Base-by-base conservation (phyloP, 192 early-diverging fungal genomes). In the Gonapodya sp. region DNA sequence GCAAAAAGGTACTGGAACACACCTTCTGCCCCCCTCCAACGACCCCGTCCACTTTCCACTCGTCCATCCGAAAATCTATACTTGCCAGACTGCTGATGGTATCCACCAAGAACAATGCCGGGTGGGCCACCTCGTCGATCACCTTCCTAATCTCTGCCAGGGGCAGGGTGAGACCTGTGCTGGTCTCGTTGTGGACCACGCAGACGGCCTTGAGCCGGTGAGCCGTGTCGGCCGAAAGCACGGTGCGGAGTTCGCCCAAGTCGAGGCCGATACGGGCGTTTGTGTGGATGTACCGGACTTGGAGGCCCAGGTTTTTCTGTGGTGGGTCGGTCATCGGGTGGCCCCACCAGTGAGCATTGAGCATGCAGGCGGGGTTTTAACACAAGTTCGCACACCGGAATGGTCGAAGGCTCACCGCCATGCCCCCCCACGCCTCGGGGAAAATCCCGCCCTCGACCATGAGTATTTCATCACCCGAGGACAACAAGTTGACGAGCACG, bases 171-270 rank as follows among this genome's bases (percentile, higher is more conserved):
- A 77, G 18, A 33, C 75, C 75, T 33, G 75, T 32, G 30, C 18
- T 31, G 30, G 75, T 77, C 75, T 77, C 75, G 75, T 77, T 77
- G 75, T 77, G 75, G 75, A 77, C 75, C 8, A 34, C 75, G 75
- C 75, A 77, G 18, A 77, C 75, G 75, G 75, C 75, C 75, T 77
- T 77, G 75, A 77, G 2, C 75, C 34, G 18, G 30, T 77, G 18
- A 16, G 75, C 75, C 8, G 46, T 64, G 75, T 77, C 75, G 18
- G 16, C 34, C 2, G 18, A 18, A 18, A 77, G 75, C 8, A 77
- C 8, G 30, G 18, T 2, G 31, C 75, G 75, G 75, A 77, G 75
- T 33, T 77, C 34, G 30, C 8, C 75, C 8, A 31, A 33, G 34
- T 77, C 75, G 30, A 77, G 18, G 8, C 75, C 75, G 18, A 8